A percentile compares a stretch with the other conserved stretches of the same genome.
These are phyloP conservation scores for Toxicodendron radicans DNA, from an alignment of 345 rosid species.

Conservation along the genomic window DNA sequence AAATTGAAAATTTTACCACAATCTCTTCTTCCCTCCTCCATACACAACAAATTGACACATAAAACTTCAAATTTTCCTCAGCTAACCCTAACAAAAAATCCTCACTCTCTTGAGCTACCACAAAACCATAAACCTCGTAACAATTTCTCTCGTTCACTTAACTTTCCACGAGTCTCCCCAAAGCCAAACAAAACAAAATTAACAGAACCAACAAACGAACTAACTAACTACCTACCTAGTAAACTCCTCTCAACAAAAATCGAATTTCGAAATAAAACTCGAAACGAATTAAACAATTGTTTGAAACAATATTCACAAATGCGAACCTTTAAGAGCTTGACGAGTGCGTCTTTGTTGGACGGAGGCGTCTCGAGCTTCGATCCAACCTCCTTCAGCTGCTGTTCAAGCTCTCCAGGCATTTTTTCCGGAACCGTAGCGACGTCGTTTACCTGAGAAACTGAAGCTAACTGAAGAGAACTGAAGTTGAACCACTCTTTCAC, in stretches of 20 bases:
- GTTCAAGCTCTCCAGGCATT: conserved; percentile 72
- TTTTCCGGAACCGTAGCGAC: background rate
- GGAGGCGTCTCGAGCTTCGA: conserved; percentile 81
- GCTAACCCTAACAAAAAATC: conserved; percentile 25
- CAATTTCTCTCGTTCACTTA: background rate
- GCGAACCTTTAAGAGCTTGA: conserved; percentile 80
- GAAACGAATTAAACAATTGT: conserved; percentile 5
- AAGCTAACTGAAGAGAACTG: background rate
- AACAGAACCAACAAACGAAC: background rate
- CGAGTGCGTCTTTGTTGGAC: conserved; percentile 66
- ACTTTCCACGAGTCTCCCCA: conserved; percentile 1
- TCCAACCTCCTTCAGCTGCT: conserved; percentile 79
- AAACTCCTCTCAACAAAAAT: conserved; percentile 11
- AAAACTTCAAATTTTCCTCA: background rate
- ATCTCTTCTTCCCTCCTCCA: background rate
- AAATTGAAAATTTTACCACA: background rate
- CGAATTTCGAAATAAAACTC: background rate
- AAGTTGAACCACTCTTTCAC: conserved; percentile 11
- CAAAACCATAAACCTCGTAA: background rate
- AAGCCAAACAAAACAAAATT: conserved; percentile 12
- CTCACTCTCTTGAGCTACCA: background rate
- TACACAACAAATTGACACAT: background rate
- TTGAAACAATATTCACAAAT: conserved; percentile 16
- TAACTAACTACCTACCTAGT: background rate
- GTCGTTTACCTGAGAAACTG: conserved; percentile 10